Conservation (phyloP, 306 rosid species). For the Malus sylvestris region DNA sequence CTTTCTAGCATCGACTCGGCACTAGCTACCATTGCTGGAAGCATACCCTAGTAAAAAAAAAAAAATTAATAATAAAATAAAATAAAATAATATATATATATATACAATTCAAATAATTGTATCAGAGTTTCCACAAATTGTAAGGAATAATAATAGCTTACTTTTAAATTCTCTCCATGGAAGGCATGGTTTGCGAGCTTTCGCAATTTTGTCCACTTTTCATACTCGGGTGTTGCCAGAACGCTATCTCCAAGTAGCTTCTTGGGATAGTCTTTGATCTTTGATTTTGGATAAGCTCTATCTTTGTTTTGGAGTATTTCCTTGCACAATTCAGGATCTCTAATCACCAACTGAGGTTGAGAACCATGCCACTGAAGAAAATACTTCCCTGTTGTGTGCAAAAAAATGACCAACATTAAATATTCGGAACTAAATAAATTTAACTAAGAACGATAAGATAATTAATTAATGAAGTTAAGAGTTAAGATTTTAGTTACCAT, state of each 20-base stretch:
- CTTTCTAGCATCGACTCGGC: slow-evolving; percentile 17
- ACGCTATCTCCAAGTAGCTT: slow-evolving; percentile 39
- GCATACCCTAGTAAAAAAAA: slow-evolving; percentile 5
- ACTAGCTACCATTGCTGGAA: slow-evolving; percentile 25
- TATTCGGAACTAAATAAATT: too few species aligned
- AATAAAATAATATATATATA: too few species aligned
- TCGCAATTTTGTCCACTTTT: slow-evolving; percentile 33
- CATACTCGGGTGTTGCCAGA: slow-evolving; percentile 8
- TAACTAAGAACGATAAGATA: not conserved
- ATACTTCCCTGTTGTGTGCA: slow-evolving; percentile 21
- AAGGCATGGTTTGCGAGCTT: slow-evolving; percentile 33
- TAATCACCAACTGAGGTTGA: slow-evolving; percentile 18
- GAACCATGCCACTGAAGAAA: slow-evolving; percentile 30
- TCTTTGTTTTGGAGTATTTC: slow-evolving; percentile 22
- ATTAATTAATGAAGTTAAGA: not conserved
- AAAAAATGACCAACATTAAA: not conserved
- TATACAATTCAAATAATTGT: not conserved
- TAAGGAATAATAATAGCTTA: not conserved
- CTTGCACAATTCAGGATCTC: slow-evolving; percentile 24
- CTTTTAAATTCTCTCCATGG: slow-evolving; percentile 38
- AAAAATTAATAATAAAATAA: too few species aligned
- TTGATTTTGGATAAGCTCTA: slow-evolving; percentile 4
- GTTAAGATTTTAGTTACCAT: not conserved
- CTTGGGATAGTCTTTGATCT: not conserved
- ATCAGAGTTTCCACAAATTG: not conserved